Evolutionary conservation across 257 asterid genomes (phyloP).

Genomic region (Solanum habrochaites): DNA sequence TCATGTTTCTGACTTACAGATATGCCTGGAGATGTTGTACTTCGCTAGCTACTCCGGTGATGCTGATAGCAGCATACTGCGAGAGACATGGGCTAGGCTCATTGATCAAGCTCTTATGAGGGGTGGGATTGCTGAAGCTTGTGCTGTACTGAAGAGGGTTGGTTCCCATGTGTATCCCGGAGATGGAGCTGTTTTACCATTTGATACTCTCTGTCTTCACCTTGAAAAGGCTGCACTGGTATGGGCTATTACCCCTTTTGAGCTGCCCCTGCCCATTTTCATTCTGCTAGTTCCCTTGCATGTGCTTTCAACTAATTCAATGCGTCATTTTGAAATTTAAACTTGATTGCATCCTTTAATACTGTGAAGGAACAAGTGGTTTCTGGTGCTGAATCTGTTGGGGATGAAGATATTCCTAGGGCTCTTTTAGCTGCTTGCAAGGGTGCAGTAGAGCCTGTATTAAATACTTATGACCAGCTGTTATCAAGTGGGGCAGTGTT

Average conservation of each 20-base stretch:
- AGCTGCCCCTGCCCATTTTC: background rate
- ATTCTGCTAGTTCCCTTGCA: background rate
- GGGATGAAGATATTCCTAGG: constrained; percentile 89
- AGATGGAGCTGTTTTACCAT: constrained; percentile 80
- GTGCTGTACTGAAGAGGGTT: constrained; percentile 75
- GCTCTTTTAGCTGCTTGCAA: constrained; percentile 85
- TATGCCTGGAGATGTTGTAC: constrained; percentile 88
- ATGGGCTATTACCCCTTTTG: background rate
- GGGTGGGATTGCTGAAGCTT: constrained; percentile 96
- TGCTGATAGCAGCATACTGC: constrained; percentile 79
- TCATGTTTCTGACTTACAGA: constrained; percentile 24
- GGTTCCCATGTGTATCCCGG: constrained; percentile 78
- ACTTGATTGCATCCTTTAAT: background rate
- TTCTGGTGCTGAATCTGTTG: constrained; percentile 64
- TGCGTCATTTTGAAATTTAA: constrained; percentile 6
- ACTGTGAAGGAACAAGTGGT: constrained; percentile 51
- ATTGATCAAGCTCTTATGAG: constrained; percentile 82
- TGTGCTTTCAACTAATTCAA: background rate
- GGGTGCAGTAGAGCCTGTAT: constrained; percentile 81
- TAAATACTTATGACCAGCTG: constrained; percentile 69
- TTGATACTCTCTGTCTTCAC: constrained; percentile 80
- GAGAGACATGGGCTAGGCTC: constrained; percentile 95
- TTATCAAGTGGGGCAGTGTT: constrained; percentile 66
- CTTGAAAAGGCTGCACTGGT: constrained; percentile 86
- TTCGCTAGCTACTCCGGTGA: constrained; percentile 96